Conservation (phyloP, 768 basidiomycete species). For the Amanita subjunquillea region DNA sequence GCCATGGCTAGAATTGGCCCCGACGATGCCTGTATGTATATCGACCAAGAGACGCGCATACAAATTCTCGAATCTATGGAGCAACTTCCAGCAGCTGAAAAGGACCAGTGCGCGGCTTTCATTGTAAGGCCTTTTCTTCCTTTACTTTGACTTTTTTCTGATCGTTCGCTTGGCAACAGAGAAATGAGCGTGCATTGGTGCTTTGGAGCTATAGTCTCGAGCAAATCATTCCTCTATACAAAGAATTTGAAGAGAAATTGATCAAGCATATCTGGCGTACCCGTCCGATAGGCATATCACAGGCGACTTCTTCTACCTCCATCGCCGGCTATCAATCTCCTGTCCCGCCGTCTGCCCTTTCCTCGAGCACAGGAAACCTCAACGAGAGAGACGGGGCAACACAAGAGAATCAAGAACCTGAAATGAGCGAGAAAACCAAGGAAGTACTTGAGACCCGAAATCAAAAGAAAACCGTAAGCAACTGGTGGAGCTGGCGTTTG, state of each 20-base stretch:
- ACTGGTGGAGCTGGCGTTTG: constrained; percentile 38
- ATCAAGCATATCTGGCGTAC: constrained; percentile 74
- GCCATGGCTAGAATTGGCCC: constrained; percentile 56
- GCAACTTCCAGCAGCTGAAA: constrained; percentile 66
- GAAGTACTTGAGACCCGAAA: constrained; percentile 8
- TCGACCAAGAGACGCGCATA: constrained; percentile 77
- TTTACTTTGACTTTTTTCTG: neutral
- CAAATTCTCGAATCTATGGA: constrained; percentile 68
- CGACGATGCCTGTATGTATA: constrained; percentile 44
- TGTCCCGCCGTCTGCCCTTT: neutral
- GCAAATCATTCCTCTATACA: constrained; percentile 55
- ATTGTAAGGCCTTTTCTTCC: constrained; percentile 28
- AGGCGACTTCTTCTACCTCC: neutral
- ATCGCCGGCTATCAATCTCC: neutral
- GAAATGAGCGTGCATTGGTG: constrained; percentile 69
- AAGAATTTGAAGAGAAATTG: constrained; percentile 68
- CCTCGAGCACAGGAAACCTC: constrained; percentile 17
- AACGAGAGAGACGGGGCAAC: constrained; percentile 21
- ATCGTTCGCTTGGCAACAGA: constrained; percentile 17
- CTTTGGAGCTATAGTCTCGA: constrained; percentile 73
- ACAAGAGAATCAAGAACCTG: constrained; percentile 11
- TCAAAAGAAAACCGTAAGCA: constrained; percentile 12
- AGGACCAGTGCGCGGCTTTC: constrained; percentile 85
- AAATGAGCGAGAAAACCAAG: constrained; percentile 13
- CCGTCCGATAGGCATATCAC: constrained; percentile 16